phyloP scores from a whole-genome alignment of 2,329 filamentous ascomycete genomes.

The Cytospora chrysosperma region DNA sequence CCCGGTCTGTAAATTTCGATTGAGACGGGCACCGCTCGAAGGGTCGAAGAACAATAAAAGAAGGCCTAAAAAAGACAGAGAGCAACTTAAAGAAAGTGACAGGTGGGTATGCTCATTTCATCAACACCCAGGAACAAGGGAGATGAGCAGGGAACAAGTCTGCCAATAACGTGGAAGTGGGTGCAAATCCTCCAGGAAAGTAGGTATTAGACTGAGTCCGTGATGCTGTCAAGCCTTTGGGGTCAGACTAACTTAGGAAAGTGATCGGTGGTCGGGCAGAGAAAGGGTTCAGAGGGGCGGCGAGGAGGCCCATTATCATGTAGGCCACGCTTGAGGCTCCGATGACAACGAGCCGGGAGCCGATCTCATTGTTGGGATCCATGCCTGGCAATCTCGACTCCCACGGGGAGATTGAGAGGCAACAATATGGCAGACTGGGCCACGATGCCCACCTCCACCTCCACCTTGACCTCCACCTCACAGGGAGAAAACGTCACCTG shows the following conservation, averaged over 20 bases:
- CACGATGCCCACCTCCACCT: conserved; percentile 13
- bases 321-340: conserved; percentile 14
- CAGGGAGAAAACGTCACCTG: conserved; percentile 9
- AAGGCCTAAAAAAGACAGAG: conserved; percentile 6
- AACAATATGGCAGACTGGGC: conserved; percentile 13
- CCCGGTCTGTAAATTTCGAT: conserved; percentile 13
- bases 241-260: neutral
- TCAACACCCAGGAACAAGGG: conserved; percentile 1
- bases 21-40: conserved; percentile 2
- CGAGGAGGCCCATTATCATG: conserved; percentile 19
- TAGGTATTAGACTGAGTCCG: conserved; percentile 3
- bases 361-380: conserved; percentile 16
- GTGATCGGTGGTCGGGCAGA: conserved; percentile 1
- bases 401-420: conserved; percentile 4
- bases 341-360: conserved; percentile 15
- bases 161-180: neutral
- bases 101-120: conserved; percentile 18
- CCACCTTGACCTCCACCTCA: conserved; percentile 15
- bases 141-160: conserved; percentile 4
- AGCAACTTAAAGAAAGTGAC: conserved; percentile 14
- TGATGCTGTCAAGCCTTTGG: conserved; percentile 10
- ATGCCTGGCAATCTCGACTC: conserved; percentile 16
- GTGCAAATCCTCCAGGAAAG: neutral
- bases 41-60: conserved; percentile 3
- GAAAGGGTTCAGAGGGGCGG: conserved; percentile 5